phyloP scores from a whole-genome alignment of 176 grass and related monocot genomes.

The Ensete ventricosum region DNA sequence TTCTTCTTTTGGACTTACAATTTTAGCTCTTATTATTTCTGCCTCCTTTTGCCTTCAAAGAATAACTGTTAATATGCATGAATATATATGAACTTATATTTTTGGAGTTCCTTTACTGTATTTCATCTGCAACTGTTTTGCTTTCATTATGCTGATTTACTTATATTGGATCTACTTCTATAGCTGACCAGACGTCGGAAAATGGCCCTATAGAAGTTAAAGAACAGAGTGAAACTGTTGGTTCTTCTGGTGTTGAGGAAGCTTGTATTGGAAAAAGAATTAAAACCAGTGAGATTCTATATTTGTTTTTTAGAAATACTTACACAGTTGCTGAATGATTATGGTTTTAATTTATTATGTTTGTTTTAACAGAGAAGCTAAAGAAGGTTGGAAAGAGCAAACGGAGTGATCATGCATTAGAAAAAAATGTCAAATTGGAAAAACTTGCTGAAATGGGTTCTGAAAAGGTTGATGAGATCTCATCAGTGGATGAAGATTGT shows the following conservation, averaged over 20 bases:
- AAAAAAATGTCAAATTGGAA: constrained; percentile 28
- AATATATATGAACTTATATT: neutral
- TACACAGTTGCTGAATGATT: neutral
- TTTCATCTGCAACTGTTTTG: neutral
- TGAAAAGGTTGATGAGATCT: constrained; percentile 46
- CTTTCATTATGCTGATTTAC: neutral
- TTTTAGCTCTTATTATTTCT: neutral
- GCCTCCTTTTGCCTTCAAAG: neutral
- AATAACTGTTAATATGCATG: neutral
- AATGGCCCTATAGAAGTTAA: neutral
- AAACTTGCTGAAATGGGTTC: constrained; percentile 26
- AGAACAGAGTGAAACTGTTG: constrained; percentile 27
- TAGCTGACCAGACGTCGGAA: constrained; percentile 8
- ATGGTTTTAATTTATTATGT: constrained; percentile 6
- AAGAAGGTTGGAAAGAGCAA: constrained; percentile 42
- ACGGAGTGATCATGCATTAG: constrained; percentile 20
- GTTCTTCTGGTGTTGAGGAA: constrained; percentile 33
- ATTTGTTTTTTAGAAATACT: constrained; percentile 10
- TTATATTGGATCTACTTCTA: constrained; percentile 9
- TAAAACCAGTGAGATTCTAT: constrained; percentile 34
- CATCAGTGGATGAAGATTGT: constrained; percentile 60
- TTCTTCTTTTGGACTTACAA: neutral
- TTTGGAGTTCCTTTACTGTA: neutral
- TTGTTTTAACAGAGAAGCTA: constrained; percentile 39
- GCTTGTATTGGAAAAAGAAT: constrained; percentile 35